phyloP scores from a whole-genome alignment of 2,329 filamentous ascomycete species.

The Hirsutella minnesotensis region DNA sequence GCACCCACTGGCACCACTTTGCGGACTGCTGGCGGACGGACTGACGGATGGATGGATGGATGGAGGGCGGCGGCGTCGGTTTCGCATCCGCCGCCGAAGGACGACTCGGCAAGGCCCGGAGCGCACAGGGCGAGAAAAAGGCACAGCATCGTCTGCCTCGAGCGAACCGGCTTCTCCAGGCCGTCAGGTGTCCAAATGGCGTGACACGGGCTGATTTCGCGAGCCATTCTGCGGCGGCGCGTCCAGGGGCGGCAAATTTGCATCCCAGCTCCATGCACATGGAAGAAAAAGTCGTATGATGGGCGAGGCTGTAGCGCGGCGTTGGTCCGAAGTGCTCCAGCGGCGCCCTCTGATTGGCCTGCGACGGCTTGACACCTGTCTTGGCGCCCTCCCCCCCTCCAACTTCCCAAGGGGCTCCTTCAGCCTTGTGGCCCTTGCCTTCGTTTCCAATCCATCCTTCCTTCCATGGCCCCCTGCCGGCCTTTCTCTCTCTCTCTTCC shows the following conservation, averaged over 20 bases:
- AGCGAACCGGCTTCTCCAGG: neutral
- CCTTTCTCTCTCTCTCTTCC: no score
- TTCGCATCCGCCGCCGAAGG: no score
- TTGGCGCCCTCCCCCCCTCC: neutral
- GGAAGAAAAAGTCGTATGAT: conserved; percentile 24
- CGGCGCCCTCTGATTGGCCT: conserved; percentile 1
- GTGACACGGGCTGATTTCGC: conserved; percentile 5
- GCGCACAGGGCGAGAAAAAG: no score
- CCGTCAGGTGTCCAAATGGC: conserved; percentile 6
- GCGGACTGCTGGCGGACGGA: no score
- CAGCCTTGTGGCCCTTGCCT: neutral
- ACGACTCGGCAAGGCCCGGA: neutral
- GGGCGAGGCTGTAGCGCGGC: conserved; percentile 18
- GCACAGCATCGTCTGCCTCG: neutral
- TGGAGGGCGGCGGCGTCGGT: no score
- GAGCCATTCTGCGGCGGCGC: neutral
- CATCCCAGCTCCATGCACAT: conserved; percentile 7
- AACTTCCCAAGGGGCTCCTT: neutral
- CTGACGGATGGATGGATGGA: no score
- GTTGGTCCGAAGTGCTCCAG: neutral
- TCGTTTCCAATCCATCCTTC: neutral
- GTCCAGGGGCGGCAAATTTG: conserved; percentile 3
- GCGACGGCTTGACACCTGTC: neutral
- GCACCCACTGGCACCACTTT: no score
- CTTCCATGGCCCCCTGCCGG: no score